Base-by-base conservation (phyloP, 164 flowering plant genomes). In the Magnolia changhungtana region DNA sequence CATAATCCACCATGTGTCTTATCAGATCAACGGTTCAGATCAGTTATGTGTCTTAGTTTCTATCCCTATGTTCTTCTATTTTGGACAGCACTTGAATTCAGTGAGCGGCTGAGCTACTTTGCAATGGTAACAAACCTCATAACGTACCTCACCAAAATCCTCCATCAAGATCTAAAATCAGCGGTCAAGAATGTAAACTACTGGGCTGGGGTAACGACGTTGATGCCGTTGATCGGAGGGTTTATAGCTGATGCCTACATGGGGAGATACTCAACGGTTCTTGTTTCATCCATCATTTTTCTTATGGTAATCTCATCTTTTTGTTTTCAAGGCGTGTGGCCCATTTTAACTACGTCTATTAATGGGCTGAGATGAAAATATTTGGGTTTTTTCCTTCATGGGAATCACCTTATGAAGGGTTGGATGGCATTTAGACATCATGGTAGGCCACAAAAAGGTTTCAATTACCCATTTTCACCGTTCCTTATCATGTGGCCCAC, bases 171-270 rank as follows among this genome's bases (percentile, higher is more conserved):
- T 75, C 83, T 87, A 23, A 81, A 79, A 74, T 81, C 82, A 1
- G 91, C 93, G 5, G 91, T 88, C 0, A 87, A 80, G 76, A 87
- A 64, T 63, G 90, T 87, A 21, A 88, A 87, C 61, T 80, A 82
- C 69, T 90, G 94, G 94, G 37, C 85, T 0, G 94, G 94, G 8
- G 90, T 88, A 27, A 92, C 97, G 11, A 89, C 97, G 0, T 24
- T 88, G 81, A 87, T 89, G 91, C 97, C 98, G 9, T 81, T 94
- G 0, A 11, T 91, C 50, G 97, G 98, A 49, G 14, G 45, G 45
- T 37, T 37, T 5, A 4, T 95, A 2, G 98, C 98, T 7, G 98
- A 95, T 78, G 89, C 94, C 24, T 92, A 90, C 79, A 61, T 89
- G 8, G 96, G 97, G 74, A 88, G 96, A 19, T 95, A 87, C 87